Evolutionary conservation across 306 rosid genomes (phyloP).

Genomic region (Sicyos edulis): DNA sequence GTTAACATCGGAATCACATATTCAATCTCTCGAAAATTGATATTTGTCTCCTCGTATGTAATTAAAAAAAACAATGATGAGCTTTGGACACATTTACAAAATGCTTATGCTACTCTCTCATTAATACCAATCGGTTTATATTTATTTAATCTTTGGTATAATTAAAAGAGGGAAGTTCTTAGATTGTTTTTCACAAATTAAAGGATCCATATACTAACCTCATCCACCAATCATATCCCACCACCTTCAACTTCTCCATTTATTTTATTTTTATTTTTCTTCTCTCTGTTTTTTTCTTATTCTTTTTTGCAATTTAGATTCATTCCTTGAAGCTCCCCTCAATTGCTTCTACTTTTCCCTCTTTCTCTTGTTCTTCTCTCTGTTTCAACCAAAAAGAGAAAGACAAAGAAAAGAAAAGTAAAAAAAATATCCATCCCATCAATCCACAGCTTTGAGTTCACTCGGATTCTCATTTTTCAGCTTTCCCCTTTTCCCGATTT

Average conservation of each 20-base stretch:
- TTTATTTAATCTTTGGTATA: too few relatives aligned
- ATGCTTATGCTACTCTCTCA: too few relatives aligned
- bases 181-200: conserved; percentile 18
- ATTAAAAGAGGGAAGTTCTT: too few relatives aligned
- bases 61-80: too few relatives aligned
- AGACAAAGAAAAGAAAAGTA: too few relatives aligned
- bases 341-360: not conserved
- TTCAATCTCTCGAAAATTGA: too few relatives aligned
- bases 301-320: not conserved
- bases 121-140: too few relatives aligned
- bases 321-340: conserved; percentile 14
- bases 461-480: not conserved
- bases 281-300: too few relatives aligned
- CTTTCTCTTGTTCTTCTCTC: conserved; percentile 17
- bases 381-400: not conserved
- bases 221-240: conserved; percentile 14
- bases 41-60: too few relatives aligned
- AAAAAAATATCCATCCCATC: too few relatives aligned
- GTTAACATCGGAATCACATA: too few relatives aligned
- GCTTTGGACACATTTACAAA: too few relatives aligned
- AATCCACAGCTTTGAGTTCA: not conserved
- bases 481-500: conserved; percentile 12
- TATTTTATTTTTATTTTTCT: not conserved
- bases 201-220: conserved; percentile 21
- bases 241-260: not conserved